Conservation (phyloP, 345 rosid species). For the Citrus inodora region DNA sequence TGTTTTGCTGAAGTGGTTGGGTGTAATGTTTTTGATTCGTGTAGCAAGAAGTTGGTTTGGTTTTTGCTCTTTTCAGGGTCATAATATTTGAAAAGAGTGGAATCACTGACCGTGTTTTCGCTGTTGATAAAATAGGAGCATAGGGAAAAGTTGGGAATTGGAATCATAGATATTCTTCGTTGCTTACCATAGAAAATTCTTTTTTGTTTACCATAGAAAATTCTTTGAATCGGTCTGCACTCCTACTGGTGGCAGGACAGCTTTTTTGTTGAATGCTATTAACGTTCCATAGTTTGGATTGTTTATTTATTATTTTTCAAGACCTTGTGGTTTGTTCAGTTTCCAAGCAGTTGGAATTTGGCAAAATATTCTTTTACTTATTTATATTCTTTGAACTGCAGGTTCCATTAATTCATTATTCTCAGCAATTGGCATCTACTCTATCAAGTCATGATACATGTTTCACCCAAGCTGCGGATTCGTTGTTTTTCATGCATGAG, state of each 20-base stretch:
- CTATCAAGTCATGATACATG: conserved; percentile 85
- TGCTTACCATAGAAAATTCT: not conserved
- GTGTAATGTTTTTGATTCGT: not conserved
- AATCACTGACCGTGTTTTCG: not conserved
- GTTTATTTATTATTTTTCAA: no score
- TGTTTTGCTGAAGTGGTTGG: not conserved
- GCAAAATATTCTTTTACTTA: not conserved
- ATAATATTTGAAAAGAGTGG: not conserved
- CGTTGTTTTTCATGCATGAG: conserved; percentile 95
- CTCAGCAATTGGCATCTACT: conserved; percentile 80
- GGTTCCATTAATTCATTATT: conserved; percentile 88
- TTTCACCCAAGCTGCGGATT: conserved; percentile 93
- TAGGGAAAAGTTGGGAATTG: not conserved
- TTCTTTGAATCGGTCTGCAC: not conserved
- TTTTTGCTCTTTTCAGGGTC: not conserved
- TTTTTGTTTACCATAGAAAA: not conserved
- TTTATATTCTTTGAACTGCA: conserved; percentile 30
- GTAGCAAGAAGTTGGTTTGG: not conserved
- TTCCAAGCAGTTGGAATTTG: not conserved
- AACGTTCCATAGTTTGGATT: not conserved
- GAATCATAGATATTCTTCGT: not conserved
- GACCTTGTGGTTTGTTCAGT: not conserved
- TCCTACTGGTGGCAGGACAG: no score
- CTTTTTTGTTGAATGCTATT: not conserved
- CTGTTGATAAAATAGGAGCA: not conserved